Evolutionary conservation across 352 stramenopile species (phyloP).

Genomic region (Pythium plurisporium): DNA sequence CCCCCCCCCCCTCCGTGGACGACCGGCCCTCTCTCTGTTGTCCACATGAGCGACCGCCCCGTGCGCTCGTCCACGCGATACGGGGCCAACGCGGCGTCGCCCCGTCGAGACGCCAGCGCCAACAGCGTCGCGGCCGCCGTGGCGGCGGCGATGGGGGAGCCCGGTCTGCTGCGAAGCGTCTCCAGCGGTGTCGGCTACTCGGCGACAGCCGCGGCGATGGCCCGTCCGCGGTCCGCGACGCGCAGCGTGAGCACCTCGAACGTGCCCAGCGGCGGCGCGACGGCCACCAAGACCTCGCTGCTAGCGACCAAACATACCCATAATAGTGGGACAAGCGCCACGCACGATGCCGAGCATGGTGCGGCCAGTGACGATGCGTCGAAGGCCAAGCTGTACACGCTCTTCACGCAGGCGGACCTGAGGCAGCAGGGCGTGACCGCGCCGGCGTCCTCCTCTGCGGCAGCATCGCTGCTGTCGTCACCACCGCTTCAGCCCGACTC

Average conservation of each 20-base stretch:
- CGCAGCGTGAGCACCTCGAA: conserved; percentile 20
- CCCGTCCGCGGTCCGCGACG: conserved; percentile 16
- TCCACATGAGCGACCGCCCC: conserved; percentile 21
- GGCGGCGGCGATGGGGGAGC: conserved; percentile 6
- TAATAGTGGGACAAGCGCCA: not conserved
- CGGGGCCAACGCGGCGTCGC: conserved; percentile 5
- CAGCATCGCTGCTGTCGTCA: not conserved
- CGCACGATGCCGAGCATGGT: not conserved
- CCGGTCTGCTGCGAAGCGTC: conserved; percentile 12
- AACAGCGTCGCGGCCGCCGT: conserved; percentile 7
- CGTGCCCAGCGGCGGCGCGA: not conserved
- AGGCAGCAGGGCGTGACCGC: conserved; percentile 5
- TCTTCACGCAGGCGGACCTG: conserved; percentile 20
- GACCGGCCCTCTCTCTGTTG: not conserved
- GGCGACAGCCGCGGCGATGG: not conserved
- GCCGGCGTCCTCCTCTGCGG: not conserved
- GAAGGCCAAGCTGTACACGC: conserved; percentile 15
- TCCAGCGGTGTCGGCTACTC: conserved; percentile 11
- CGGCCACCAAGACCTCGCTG: not conserved
- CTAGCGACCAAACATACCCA: not conserved
- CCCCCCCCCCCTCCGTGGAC: not conserved
- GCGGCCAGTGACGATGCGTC: not conserved
- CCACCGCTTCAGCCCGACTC: not conserved
- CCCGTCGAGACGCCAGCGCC: not conserved
- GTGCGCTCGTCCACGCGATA: conserved; percentile 7